phyloP scores from a whole-genome alignment of 2,329 filamentous ascomycete genomes.

The Pseudocercospora macadamiae region DNA sequence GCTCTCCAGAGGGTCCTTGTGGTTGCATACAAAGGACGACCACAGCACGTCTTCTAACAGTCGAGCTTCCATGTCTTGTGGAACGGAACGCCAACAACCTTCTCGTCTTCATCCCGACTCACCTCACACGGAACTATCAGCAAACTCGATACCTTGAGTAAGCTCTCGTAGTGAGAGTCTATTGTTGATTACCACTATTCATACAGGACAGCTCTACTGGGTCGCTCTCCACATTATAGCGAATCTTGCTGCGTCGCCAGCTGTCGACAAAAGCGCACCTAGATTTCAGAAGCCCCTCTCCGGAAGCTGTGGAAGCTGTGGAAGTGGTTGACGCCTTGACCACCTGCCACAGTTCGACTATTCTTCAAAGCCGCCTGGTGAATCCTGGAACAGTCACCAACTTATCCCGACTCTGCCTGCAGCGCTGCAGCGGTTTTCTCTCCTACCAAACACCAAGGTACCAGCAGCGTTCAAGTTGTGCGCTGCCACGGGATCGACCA shows the following conservation, averaged over 20 bases:
- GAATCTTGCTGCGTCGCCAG: too few species aligned
- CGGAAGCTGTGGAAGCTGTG: neutral
- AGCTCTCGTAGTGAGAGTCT: neutral
- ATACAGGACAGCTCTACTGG: neutral
- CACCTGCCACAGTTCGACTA: neutral
- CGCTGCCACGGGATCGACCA: slow-evolving; percentile 6
- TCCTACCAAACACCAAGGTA: slow-evolving; percentile 7
- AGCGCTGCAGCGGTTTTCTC: slow-evolving; percentile 13
- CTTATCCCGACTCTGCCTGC: slow-evolving; percentile 6
- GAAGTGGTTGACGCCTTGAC: slow-evolving; percentile 4
- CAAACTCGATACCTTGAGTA: neutral
- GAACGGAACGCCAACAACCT: slow-evolving; percentile 23
- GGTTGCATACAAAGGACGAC: slow-evolving; percentile 23
- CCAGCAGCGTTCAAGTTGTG: slow-evolving; percentile 4
- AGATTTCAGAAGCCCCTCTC: too few species aligned
- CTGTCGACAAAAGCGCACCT: too few species aligned
- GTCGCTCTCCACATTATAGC: neutral
- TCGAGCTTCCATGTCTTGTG: slow-evolving; percentile 24
- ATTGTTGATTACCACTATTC: slow-evolving; percentile 3
- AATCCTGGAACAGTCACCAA: slow-evolving; percentile 1
- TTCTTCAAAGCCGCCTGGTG: too few species aligned
- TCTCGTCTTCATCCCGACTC: slow-evolving; percentile 12
- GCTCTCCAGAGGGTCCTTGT: slow-evolving; percentile 12
- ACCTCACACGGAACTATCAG: slow-evolving; percentile 2
- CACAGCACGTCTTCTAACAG: slow-evolving; percentile 15